Base-by-base conservation (phyloP, 2,329 filamentous ascomycete genomes). In the Exophiala mesophila region DNA sequence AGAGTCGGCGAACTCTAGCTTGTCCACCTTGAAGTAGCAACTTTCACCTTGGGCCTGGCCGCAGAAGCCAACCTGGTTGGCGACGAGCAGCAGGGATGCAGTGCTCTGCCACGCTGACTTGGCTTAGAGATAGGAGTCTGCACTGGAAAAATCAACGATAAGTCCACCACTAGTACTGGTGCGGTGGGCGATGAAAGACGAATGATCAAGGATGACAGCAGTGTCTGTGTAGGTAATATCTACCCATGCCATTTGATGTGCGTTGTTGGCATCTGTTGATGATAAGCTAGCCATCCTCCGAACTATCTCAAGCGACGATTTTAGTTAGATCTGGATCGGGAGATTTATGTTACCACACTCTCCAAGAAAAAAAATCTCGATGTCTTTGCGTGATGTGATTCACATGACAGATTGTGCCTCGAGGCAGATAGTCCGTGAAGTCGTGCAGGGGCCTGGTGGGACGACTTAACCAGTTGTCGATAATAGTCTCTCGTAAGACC, bases 201-300 rank as follows among this genome's bases (percentile, higher is more conserved):
- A 39, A 5, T 39, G 36, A 18, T 39, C 36, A 20, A 39, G 36
- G 20, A 30, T 7, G 13, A 39, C 36, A 29, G 36, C 3, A 16
- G 20, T 19, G n/a, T 24, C 23, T 9, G 10, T 29, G 8, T 21
- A 39, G 9, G 20, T 39, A 10, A 28, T 30, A 16, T 28, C 28
- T 15, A 29, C 16, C 36, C 36, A 39, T 8, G 16, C 16, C 16
- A 39, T 21, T 18, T 39, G 23, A 30, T 39, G 36, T 12, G 36
- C 10, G 9, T 7, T 30, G 9, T 39, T 19, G 9, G 36, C 13
- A 30, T 15, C 36, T 39, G 20, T 30, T 3, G n/a, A 16, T 29
- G 10, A 28, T 24, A 20, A 37, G 35, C 9, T 29, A 16, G 20
- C 36, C 3, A n/a, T 20, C 24, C 24, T 28, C 24, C 24, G 24